A percentile compares a stretch with the other conserved stretches of the same genome.
Evolutionary conservation across 106 monocot genomes (phyloP).

Genomic region (Allium fistulosum): DNA sequence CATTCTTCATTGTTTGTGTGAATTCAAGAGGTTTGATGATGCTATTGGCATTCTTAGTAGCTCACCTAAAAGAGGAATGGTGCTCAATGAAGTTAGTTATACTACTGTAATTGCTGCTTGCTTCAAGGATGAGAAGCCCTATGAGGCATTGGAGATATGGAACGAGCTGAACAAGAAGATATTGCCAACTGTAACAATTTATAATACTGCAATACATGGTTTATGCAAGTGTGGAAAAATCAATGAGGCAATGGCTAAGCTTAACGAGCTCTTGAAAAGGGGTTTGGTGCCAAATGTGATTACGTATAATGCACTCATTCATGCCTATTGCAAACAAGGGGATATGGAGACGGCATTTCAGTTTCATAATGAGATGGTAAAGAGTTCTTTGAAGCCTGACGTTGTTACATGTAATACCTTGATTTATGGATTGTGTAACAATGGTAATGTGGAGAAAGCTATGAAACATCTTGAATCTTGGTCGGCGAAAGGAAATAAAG

Average conservation of each 20-base stretch:
- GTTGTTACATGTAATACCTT: conserved; percentile 91
- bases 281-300: conserved; percentile 83
- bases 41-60: conserved; percentile 57
- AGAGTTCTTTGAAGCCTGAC: conserved; percentile 81
- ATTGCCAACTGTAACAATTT: conserved; percentile 44
- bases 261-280: conserved; percentile 58
- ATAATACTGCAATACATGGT: conserved; percentile 78
- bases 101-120: conserved; percentile 62
- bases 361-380: conserved; percentile 91
- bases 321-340: conserved; percentile 75
- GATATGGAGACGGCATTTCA: conserved; percentile 83
- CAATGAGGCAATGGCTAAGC: conserved; percentile 48
- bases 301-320: conserved; percentile 80
- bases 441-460: conserved; percentile 68
- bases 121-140: conserved; percentile 50
- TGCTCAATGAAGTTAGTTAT: conserved; percentile 86
- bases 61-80: conserved; percentile 59
- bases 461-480: conserved; percentile 66
- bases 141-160: conserved; percentile 63
- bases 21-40: conserved; percentile 53
- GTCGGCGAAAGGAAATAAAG: conserved; percentile 68
- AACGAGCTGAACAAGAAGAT: conserved; percentile 68
- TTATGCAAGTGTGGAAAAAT: conserved; percentile 42
- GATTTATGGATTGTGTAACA: conserved; percentile 57
- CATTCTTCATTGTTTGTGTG: conserved; percentile 59